phyloP scores from a whole-genome alignment of 306 rosid genomes.

The Inga leiocalycina region DNA sequence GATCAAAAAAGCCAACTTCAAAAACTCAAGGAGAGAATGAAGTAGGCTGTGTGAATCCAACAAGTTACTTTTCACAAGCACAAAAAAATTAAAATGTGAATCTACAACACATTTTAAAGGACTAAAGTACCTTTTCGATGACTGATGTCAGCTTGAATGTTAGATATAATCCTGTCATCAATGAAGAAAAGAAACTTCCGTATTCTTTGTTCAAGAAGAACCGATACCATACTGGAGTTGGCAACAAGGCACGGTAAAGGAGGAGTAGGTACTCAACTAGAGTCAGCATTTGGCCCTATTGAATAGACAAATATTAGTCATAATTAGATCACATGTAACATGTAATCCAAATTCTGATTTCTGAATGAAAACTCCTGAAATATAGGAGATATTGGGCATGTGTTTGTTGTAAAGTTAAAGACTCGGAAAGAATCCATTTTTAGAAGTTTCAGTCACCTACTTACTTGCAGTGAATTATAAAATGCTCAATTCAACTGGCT shows the following conservation, averaged over 20 bases:
- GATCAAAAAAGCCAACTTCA: not conserved
- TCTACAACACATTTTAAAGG: constrained; percentile 3
- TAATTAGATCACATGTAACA: constrained; percentile 11
- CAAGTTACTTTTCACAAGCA: constrained; percentile 6
- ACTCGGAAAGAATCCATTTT: not conserved
- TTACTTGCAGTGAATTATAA: constrained; percentile 8
- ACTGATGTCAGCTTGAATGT: constrained; percentile 96
- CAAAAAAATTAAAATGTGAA: constrained; percentile 19
- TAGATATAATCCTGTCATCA: constrained; percentile 93
- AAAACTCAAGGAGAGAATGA: not conserved
- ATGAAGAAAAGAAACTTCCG: constrained; percentile 92
- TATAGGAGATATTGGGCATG: not conserved
- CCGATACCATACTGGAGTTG: constrained; percentile 98
- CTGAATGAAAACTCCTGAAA: constrained; percentile 24
- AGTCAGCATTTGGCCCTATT: constrained; percentile 96
- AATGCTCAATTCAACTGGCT: constrained; percentile 4
- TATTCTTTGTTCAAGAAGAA: constrained; percentile 98
- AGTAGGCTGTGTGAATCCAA: constrained; percentile 9
- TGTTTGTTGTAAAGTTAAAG: not conserved
- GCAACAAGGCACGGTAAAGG: constrained; percentile 93
- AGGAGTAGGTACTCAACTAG: constrained; percentile 83
- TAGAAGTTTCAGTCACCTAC: constrained; percentile 6
- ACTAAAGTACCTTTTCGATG: constrained; percentile 78
- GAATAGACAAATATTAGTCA: constrained; percentile 37
- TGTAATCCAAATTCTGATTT: constrained; percentile 6